These are phyloP conservation scores for Dioscorea dumetorum DNA, from an alignment of 106 monocot genomes.

Conservation along the genomic window DNA sequence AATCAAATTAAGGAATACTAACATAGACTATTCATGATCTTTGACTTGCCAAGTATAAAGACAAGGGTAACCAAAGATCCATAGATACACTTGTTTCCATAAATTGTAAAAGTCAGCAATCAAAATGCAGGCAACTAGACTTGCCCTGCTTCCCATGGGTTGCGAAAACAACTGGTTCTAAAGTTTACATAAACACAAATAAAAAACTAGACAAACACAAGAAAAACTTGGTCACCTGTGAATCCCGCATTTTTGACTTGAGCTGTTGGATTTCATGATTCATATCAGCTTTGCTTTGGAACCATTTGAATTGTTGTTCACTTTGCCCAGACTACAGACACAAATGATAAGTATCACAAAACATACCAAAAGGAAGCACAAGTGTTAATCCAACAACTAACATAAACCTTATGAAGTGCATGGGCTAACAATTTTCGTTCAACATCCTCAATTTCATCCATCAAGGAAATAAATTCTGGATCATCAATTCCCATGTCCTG, in stretches of 20 bases:
- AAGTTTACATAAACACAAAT: background rate
- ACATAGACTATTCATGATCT: too few relatives aligned
- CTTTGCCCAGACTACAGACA: conserved; percentile 67
- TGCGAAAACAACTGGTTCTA: background rate
- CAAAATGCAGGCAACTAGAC: too few relatives aligned
- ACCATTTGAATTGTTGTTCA: conserved; percentile 78
- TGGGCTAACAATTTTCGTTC: conserved; percentile 74
- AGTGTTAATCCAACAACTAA: background rate
- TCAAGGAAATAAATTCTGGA: conserved; percentile 41
- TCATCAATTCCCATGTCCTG: conserved; percentile 65
- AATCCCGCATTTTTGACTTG: conserved; percentile 88
- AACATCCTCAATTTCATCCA: conserved; percentile 64
- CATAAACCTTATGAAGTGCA: conserved; percentile 74
- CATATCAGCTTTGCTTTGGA: conserved; percentile 93
- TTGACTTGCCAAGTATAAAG: too few relatives aligned
- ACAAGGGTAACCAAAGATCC: too few relatives aligned
- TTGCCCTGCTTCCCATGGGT: too few relatives aligned
- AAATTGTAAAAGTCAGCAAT: too few relatives aligned
- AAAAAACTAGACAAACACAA: background rate
- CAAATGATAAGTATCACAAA: background rate
- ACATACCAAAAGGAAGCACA: background rate
- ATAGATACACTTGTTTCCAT: too few relatives aligned
- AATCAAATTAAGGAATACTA: too few relatives aligned
- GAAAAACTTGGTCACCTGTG: conserved; percentile 53
- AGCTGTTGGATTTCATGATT: conserved; percentile 94